phyloP scores from a whole-genome alignment of 2,329 filamentous ascomycete genomes.

The Stachybotrys chlorohalonatus region DNA sequence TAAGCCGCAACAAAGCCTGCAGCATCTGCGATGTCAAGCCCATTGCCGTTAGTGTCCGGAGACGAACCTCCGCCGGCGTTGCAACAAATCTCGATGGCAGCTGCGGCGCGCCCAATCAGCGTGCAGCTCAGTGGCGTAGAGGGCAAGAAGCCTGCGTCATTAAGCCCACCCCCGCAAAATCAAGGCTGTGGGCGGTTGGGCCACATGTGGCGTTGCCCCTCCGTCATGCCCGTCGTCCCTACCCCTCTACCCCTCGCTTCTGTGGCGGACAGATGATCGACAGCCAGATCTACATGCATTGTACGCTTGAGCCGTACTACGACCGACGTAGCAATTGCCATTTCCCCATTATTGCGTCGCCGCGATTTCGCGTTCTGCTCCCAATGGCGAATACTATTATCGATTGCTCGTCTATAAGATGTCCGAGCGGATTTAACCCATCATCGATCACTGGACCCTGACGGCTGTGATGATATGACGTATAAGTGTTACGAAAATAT shows the following conservation, averaged over 20 bases:
- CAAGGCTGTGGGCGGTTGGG: neutral
- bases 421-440: neutral
- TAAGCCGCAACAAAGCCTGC: neutral
- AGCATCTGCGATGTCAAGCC: neutral
- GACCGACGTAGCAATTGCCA: no score
- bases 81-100: neutral
- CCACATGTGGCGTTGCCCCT: neutral
- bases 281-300: no score
- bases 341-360: no score
- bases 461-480: neutral
- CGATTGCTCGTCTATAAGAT: neutral
- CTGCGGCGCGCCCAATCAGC: conserved; percentile 10
- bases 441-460: neutral
- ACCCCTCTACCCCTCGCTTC: neutral
- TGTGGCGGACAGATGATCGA: neutral
- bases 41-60: neutral
- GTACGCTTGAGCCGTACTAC: no score
- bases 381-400: neutral
- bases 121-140: neutral
- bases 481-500: neutral
- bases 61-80: neutral
- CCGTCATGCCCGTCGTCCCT: neutral
- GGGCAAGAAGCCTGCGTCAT: neutral
- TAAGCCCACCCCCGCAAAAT: neutral
- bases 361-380: neutral